These are phyloP conservation scores for Trichoderma erinaceum DNA, from an alignment of 495 filamentous ascomycete genomes.

Conservation along the genomic window DNA sequence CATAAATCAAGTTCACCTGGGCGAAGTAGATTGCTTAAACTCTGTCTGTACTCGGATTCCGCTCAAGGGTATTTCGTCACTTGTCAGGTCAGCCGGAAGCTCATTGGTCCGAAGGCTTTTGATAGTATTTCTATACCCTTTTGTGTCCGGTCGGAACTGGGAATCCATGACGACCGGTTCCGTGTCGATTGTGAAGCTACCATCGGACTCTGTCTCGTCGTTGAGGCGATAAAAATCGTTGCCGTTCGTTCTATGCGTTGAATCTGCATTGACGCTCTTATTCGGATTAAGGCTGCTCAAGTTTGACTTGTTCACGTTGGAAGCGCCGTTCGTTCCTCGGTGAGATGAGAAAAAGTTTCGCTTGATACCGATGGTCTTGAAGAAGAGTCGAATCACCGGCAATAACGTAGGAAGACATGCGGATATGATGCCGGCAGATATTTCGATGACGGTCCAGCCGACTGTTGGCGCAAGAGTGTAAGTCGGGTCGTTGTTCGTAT, in stretches of 20 bases:
- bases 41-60: conserved; percentile 14
- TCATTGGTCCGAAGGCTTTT: not conserved
- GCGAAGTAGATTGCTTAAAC: conserved; percentile 12
- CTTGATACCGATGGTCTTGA: conserved; percentile 9
- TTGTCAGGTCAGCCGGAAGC: not conserved
- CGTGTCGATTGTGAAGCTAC: not conserved
- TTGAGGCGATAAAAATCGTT: conserved; percentile 3
- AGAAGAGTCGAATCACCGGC: conserved; percentile 22
- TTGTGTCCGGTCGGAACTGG: conserved; percentile 1
- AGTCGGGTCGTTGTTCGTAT: conserved; percentile 27
- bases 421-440: conserved; percentile 40
- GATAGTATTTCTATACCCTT: conserved; percentile 12
- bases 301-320: not conserved
- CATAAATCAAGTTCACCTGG: not conserved
- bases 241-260: not conserved
- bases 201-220: conserved; percentile 10
- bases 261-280: not conserved
- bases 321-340: not conserved
- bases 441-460: conserved; percentile 41
- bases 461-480: conserved; percentile 36
- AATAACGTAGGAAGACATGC: conserved; percentile 42
- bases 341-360: not conserved
- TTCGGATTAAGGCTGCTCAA: not conserved
- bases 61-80: conserved; percentile 10
- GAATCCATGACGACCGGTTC: not conserved